These are phyloP conservation scores for Fraxinus angustifolia DNA, from an alignment of 305 asterid species.

Conservation along the genomic window DNA sequence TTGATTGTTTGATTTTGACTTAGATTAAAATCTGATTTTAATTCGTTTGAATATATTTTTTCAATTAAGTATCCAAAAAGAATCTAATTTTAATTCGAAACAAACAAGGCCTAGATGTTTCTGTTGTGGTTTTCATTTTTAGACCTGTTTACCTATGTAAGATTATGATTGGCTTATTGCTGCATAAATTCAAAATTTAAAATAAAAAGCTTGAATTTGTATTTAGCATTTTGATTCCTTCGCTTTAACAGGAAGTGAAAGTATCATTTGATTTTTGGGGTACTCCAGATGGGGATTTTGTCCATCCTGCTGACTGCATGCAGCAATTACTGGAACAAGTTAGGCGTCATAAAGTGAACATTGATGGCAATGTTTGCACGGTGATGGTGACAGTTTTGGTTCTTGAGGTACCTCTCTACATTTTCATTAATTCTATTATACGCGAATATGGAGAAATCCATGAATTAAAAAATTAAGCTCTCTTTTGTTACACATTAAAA, in stretches of 20 bases:
- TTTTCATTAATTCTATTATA: background rate
- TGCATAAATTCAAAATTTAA: background rate
- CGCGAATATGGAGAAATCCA: background rate
- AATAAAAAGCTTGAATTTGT: background rate
- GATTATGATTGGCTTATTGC: background rate
- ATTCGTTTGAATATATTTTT: background rate
- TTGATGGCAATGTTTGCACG: constrained; percentile 95
- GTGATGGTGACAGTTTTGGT: constrained; percentile 93
- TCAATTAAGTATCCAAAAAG: no score
- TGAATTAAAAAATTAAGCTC: background rate
- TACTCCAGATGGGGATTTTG: constrained; percentile 79
- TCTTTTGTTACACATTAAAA: no score
- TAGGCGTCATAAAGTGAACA: constrained; percentile 79
- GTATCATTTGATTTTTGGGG: constrained; percentile 97
- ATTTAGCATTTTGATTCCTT: constrained; percentile 1
- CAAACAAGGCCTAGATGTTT: background rate
- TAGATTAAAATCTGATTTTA: no score
- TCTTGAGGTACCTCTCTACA: constrained; percentile 62
- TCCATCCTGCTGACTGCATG: constrained; percentile 98
- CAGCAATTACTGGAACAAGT: constrained; percentile 83
- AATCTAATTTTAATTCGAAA: no score
- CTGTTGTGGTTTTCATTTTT: background rate
- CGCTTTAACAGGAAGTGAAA: constrained; percentile 67
- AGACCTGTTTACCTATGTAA: background rate
- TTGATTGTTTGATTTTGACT: no score